phyloP scores from a whole-genome alignment of 108 stramenopile species.

The Parmales sp. region DNA sequence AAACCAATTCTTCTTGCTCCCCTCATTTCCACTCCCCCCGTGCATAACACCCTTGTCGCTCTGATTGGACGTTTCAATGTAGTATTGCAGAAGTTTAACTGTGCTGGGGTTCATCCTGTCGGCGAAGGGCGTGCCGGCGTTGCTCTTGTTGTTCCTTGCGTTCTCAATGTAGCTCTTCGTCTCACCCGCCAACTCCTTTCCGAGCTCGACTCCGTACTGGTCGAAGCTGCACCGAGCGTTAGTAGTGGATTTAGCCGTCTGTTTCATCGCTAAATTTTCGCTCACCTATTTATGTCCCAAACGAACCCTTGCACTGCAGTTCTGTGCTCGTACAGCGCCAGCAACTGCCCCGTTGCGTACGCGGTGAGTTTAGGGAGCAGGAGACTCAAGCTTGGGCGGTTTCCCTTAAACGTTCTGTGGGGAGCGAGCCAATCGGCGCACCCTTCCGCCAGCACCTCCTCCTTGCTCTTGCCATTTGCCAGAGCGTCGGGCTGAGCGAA shows the following conservation, averaged over 20 bases:
- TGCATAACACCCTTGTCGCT: neutral
- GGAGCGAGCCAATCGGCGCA: constrained; percentile 73
- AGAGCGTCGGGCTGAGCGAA: constrained; percentile 99
- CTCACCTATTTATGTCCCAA: constrained; percentile 88
- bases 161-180: constrained; percentile 57
- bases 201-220: constrained; percentile 99
- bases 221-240: constrained; percentile 48
- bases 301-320: constrained; percentile 98
- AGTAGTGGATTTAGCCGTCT: neutral
- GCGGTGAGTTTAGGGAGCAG: constrained; percentile 89
- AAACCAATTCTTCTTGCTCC: neutral
- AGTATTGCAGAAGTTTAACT: constrained; percentile 70
- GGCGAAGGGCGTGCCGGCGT: constrained; percentile 29
- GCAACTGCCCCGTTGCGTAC: constrained; percentile 82
- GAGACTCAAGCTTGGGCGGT: constrained; percentile 90
- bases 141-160: constrained; percentile 39
- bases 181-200: constrained; percentile 91
- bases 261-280: neutral
- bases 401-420: constrained; percentile 90
- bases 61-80: constrained; percentile 32
- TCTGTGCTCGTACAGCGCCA: constrained; percentile 94
- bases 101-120: constrained; percentile 60
- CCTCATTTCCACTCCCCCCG: neutral
- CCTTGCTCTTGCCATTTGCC: constrained; percentile 78
- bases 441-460: constrained; percentile 77